phyloP scores from a whole-genome alignment of 495 filamentous ascomycete species.

The Ascodesmis nigricans region DNA sequence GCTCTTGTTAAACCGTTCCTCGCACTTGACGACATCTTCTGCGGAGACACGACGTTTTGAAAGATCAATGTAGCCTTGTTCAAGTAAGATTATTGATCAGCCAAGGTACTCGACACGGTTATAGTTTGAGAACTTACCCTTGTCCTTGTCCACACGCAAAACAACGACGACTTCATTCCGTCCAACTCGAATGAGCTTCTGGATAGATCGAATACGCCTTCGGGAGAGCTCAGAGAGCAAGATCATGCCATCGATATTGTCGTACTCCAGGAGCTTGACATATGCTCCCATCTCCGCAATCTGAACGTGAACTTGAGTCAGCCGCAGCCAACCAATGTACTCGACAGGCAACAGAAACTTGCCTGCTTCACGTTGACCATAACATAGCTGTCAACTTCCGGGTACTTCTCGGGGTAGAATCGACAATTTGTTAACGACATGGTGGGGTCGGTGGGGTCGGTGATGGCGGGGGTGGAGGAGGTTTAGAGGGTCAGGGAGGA shows the following conservation, averaged over 20 bases:
- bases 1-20: constrained; percentile 98
- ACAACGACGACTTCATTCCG: constrained; percentile 97
- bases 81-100: constrained; percentile 3
- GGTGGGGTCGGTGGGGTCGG: constrained; percentile 1
- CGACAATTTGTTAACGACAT: constrained; percentile 99
- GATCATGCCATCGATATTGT: constrained; percentile 99
- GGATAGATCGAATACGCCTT: constrained; percentile 91
- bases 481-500: no score
- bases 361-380: constrained; percentile 98
- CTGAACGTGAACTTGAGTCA: constrained; percentile 25
- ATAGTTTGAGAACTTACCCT: constrained; percentile 34
- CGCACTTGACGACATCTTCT: constrained; percentile 93
- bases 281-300: constrained; percentile 99
- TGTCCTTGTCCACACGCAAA: constrained; percentile 95
- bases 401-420: constrained; percentile 96
- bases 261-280: constrained; percentile 96
- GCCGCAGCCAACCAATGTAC: neutral
- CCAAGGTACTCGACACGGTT: constrained; percentile 1
- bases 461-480: no score
- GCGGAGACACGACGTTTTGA: constrained; percentile 93
- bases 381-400: constrained; percentile 96
- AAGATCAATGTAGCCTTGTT: constrained; percentile 80
- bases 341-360: constrained; percentile 9
- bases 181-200: constrained; percentile 94
- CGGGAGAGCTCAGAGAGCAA: constrained; percentile 86